Conservation (phyloP, 1,139 yeast genomes). For the Candida tetrigidarum region DNA sequence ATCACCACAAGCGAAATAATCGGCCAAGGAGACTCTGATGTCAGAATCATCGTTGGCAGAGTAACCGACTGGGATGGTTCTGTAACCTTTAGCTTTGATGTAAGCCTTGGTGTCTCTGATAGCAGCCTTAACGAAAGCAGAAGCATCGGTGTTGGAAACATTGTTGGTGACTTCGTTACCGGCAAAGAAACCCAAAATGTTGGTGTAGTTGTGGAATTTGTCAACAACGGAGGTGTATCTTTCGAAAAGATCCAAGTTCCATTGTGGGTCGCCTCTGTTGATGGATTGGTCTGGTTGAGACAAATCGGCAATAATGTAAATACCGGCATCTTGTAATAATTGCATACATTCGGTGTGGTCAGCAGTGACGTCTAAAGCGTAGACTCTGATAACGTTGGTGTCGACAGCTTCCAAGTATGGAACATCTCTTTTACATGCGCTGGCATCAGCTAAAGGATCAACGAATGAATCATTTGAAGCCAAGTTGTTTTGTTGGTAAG, state of each 20-base stretch:
- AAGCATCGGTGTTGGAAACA: conserved; percentile 70
- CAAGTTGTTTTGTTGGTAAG: conserved; percentile 48
- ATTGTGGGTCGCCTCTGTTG: conserved; percentile 62
- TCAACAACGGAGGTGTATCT: conserved; percentile 80
- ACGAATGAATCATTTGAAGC: conserved; percentile 52
- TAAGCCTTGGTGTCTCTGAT: conserved; percentile 83
- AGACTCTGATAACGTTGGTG: conserved; percentile 73
- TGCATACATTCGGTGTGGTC: conserved; percentile 74
- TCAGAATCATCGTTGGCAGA: conserved; percentile 82
- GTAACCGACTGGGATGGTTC: conserved; percentile 85
- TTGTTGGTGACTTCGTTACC: conserved; percentile 90
- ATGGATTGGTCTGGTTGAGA: conserved; percentile 69
- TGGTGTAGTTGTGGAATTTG: conserved; percentile 69
- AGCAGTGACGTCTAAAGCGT: conserved; percentile 66
- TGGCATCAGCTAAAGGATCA: conserved; percentile 77
- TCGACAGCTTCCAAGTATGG: conserved; percentile 63
- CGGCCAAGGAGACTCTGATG: conserved; percentile 74
- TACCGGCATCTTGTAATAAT: conserved; percentile 71
- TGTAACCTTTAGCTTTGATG: conserved; percentile 64
- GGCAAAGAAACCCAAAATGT: conserved; percentile 86
- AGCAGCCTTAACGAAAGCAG: conserved; percentile 90
- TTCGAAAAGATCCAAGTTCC: conserved; percentile 65
- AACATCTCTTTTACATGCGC: conserved; percentile 79
- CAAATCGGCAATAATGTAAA: conserved; percentile 77
- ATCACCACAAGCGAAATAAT: conserved; percentile 83